Conservation (phyloP, 2,329 filamentous ascomycete species). For the Stagonosporopsis cucurbitacearum region DNA sequence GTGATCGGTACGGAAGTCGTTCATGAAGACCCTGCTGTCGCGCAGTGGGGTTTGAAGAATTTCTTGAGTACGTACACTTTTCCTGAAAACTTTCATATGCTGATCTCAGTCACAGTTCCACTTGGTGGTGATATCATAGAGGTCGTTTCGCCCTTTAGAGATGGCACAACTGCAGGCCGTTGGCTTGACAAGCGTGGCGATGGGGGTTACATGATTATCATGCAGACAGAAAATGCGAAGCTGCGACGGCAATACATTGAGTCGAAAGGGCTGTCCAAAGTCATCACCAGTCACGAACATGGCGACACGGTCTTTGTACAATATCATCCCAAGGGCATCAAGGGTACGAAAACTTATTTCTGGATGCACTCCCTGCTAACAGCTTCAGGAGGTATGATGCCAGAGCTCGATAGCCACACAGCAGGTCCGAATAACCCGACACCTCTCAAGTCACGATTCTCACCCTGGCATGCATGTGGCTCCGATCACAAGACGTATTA, state of each 20-base stretch:
- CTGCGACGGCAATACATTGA: conserved; percentile 49
- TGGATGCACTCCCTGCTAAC: conserved; percentile 2
- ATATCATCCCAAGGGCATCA: conserved; percentile 55
- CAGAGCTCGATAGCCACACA: conserved; percentile 52
- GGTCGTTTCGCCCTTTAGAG: conserved; percentile 49
- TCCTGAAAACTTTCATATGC: not conserved
- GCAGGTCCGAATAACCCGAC: conserved; percentile 43
- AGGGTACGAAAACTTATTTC: conserved; percentile 29
- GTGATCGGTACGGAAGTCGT: conserved; percentile 51
- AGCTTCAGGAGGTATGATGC: conserved; percentile 51
- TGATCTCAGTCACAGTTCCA: conserved; percentile 39
- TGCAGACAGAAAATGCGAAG: conserved; percentile 54
- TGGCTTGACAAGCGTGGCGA: conserved; percentile 53
- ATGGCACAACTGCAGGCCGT: conserved; percentile 51
- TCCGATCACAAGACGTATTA: conserved; percentile 45
- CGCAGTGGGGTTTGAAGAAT: conserved; percentile 51
- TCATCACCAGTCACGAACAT: conserved; percentile 48
- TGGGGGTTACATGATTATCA: conserved; percentile 58
- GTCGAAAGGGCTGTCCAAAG: conserved; percentile 41
- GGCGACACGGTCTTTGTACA: conserved; percentile 49
- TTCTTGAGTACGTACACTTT: conserved; percentile 40
- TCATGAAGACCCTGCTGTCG: conserved; percentile 49
- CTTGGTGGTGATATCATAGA: conserved; percentile 55
- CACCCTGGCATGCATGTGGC: conserved; percentile 56
- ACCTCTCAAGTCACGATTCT: conserved; percentile 49